Conservation (phyloP, 2,329 filamentous ascomycete species). For the Talaromyces sp. region DNA sequence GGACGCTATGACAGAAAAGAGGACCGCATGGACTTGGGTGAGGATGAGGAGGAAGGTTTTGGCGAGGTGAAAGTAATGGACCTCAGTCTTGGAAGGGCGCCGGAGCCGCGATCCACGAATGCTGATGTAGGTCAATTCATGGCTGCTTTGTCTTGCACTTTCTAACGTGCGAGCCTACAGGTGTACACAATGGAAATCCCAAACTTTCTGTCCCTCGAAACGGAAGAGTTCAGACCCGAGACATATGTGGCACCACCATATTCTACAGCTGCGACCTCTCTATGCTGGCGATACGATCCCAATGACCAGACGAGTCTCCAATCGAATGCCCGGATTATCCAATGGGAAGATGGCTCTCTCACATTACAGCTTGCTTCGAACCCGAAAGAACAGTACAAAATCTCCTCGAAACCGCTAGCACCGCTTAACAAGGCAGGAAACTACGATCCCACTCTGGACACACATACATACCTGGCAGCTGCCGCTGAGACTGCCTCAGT, state of each 20-base stretch:
- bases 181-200: slow-evolving; percentile 64
- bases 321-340: slow-evolving; percentile 63
- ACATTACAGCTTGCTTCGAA: slow-evolving; percentile 64
- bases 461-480: slow-evolving; percentile 62
- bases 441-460: slow-evolving; percentile 56
- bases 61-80: slow-evolving; percentile 54
- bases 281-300: slow-evolving; percentile 65
- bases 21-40: slow-evolving; percentile 45
- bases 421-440: slow-evolving; percentile 52
- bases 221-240: slow-evolving; percentile 58
- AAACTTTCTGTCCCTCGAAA: slow-evolving; percentile 59
- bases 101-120: slow-evolving; percentile 51
- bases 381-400: slow-evolving; percentile 59
- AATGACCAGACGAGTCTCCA: slow-evolving; percentile 56
- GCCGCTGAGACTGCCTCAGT: slow-evolving; percentile 57
- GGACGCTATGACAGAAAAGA: slow-evolving; percentile 53
- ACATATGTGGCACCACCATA: slow-evolving; percentile 62
- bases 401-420: slow-evolving; percentile 57
- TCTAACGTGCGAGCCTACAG: slow-evolving; percentile 30
- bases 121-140: slow-evolving; percentile 34
- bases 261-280: slow-evolving; percentile 61
- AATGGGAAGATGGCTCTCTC: slow-evolving; percentile 65
- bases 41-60: slow-evolving; percentile 40
- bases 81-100: slow-evolving; percentile 55
- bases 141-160: not conserved